Percentiles rank a stretch among this genome's conserved stretches.
Conservation (phyloP, 164 flowering plant species). For the Kingdonia uniflora region DNA sequence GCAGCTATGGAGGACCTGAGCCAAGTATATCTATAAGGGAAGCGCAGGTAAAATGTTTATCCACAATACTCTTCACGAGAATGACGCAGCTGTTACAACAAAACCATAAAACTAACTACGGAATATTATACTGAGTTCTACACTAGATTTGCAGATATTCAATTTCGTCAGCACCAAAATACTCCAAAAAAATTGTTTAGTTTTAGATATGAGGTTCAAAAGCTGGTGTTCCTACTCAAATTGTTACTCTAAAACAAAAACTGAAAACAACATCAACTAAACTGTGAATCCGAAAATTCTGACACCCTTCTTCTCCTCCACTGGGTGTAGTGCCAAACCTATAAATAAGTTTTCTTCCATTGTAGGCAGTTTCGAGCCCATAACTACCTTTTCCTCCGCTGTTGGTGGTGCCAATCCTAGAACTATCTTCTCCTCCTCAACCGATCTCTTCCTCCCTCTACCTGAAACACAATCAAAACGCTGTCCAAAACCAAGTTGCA, state of each 20-base stretch:
- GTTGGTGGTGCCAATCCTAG: slow-evolving; percentile 1
- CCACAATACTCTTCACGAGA: not conserved
- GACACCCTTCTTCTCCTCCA: slow-evolving; percentile 11
- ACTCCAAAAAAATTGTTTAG: too few species aligned
- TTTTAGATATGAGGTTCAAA: too few species aligned
- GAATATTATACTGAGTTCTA: too few species aligned
- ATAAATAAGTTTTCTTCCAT: slow-evolving; percentile 4
- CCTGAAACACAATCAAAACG: not conserved
- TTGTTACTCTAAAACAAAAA: too few species aligned
- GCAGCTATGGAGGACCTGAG: slow-evolving; percentile 16
- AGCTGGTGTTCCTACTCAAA: too few species aligned
- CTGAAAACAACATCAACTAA: slow-evolving; percentile 8
- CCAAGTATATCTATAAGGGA: slow-evolving; percentile 13
- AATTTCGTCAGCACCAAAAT: too few species aligned
- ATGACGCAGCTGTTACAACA: not conserved
- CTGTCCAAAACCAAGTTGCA: slow-evolving; percentile 12
- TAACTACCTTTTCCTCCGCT: slow-evolving; percentile 4
- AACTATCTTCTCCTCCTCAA: slow-evolving; percentile 8
- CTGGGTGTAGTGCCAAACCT: not conserved
- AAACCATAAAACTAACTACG: not conserved
- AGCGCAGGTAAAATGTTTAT: slow-evolving; percentile 4
- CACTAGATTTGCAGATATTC: too few species aligned
- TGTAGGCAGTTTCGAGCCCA: too few species aligned
- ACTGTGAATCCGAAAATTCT: slow-evolving; percentile 32
- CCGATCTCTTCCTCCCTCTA: slow-evolving; percentile 1